A percentile compares a stretch with the other conserved stretches of the same genome.
Conservation (phyloP, 2,329 filamentous ascomycete species). For the Pestalotiopsis fici region DNA sequence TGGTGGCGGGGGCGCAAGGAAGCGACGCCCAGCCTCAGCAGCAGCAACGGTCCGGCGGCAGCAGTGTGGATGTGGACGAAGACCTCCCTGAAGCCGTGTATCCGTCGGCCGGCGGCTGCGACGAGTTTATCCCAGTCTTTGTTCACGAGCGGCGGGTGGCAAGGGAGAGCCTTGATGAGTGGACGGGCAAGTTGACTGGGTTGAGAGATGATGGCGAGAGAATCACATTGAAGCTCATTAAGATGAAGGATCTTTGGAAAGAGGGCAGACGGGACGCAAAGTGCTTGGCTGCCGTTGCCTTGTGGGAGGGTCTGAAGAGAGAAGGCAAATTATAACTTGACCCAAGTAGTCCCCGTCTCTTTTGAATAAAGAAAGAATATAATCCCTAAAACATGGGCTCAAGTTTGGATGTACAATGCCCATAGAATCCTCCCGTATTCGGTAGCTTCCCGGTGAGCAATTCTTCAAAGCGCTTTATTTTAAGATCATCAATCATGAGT, state of each 20-base stretch:
- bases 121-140: conserved; percentile 62
- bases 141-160: conserved; percentile 55
- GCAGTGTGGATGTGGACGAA: background rate
- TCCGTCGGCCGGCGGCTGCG: conserved; percentile 60
- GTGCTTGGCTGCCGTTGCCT: conserved; percentile 57
- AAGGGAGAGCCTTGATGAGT: conserved; percentile 50
- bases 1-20: conserved; percentile 36
- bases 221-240: conserved; percentile 62
- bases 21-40: background rate
- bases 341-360: too few relatives aligned
- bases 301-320: conserved; percentile 57
- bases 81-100: conserved; percentile 51
- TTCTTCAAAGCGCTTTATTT: background rate
- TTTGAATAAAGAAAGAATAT: too few relatives aligned
- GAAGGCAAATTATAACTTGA: conserved; percentile 31
- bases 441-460: too few relatives aligned
- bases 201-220: conserved; percentile 60
- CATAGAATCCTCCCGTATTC: too few relatives aligned
- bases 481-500: conserved; percentile 3
- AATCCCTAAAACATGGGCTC: too few relatives aligned
- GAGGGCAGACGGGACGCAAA: conserved; percentile 61
- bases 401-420: too few relatives aligned
- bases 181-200: conserved; percentile 60
- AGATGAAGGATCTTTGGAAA: conserved; percentile 56
- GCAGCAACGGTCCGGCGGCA: too few relatives aligned